Conservation (phyloP, 192 early-diverging fungal species). For the Lunasporangiospora selenospora region DNA sequence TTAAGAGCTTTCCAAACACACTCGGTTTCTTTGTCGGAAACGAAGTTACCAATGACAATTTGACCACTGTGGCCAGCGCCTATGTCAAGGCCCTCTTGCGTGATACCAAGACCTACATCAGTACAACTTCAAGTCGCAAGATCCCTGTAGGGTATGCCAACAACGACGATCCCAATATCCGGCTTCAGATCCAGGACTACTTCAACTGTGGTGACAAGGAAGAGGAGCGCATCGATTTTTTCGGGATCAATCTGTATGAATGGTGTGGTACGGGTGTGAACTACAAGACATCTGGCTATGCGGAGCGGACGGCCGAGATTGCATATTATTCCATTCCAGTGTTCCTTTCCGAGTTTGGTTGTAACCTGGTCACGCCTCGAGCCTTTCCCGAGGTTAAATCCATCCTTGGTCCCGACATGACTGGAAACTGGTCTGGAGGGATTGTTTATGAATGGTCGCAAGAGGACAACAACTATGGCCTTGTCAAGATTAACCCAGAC, state of each 20-base stretch:
- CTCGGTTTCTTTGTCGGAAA: constrained; percentile 79
- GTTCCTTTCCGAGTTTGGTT: constrained; percentile 80
- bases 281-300: constrained; percentile 73
- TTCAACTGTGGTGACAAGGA: constrained; percentile 71
- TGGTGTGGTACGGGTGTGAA: constrained; percentile 73
- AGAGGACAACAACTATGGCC: constrained; percentile 77
- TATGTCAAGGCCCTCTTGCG: constrained; percentile 75
- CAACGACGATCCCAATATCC: constrained; percentile 76
- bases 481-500: constrained; percentile 62
- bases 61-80: constrained; percentile 66
- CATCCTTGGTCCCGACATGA: constrained; percentile 76
- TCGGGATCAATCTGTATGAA: constrained; percentile 77
- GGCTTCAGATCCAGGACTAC: constrained; percentile 67
- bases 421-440: constrained; percentile 68
- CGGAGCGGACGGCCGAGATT: constrained; percentile 65
- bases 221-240: constrained; percentile 72
- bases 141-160: constrained; percentile 81
- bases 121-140: constrained; percentile 48
- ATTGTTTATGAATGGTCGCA: constrained; percentile 81
- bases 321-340: constrained; percentile 68
- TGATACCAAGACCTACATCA: constrained; percentile 70
- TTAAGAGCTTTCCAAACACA: constrained; percentile 67
- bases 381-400: constrained; percentile 71
- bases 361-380: constrained; percentile 71
- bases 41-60: constrained; percentile 71